A percentile compares a stretch with the other conserved stretches of the same genome.
Evolutionary conservation across 176 grass and related monocot genomes (phyloP).

Genomic region (Poa annua): DNA sequence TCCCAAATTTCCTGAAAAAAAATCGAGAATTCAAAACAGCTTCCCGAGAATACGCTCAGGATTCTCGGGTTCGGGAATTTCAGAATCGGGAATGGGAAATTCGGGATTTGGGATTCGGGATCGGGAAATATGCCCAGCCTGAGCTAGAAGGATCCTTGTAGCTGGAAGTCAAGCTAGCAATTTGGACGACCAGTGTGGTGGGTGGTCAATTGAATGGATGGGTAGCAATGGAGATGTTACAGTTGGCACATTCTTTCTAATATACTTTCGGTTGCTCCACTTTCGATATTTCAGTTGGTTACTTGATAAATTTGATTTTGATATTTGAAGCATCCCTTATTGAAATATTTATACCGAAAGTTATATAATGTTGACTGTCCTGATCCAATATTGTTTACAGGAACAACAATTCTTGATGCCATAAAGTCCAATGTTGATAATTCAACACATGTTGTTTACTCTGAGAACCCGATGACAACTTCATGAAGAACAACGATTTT

Average conservation of each 20-base stretch:
- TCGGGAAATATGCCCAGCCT: no score
- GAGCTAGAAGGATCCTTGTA: constrained; percentile 84
- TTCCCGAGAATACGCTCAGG: no score
- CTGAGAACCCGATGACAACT: constrained; percentile 72
- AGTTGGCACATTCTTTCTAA: constrained; percentile 51
- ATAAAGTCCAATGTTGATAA: constrained; percentile 73
- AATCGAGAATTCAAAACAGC: no score
- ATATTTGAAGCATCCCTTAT: background rate
- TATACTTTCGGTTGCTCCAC: constrained; percentile 18
- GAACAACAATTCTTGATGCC: constrained; percentile 87
- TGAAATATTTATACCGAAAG: background rate
- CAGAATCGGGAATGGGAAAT: no score
- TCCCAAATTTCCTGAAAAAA: no score
- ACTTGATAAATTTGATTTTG: background rate
- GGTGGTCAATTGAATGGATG: constrained; percentile 96
- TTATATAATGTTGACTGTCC: background rate
- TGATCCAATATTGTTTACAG: constrained; percentile 47
- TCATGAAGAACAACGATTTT: constrained; percentile 76
- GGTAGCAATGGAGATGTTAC: constrained; percentile 86
- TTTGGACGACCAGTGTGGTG: constrained; percentile 97
- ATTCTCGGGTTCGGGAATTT: no score
- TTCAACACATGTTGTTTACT: constrained; percentile 69
- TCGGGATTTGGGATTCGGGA: no score
- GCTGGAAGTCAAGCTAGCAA: constrained; percentile 85
- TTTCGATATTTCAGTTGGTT: constrained; percentile 11